phyloP scores from a whole-genome alignment of 2,329 filamentous ascomycete genomes.

The Lanzia echinophila region DNA sequence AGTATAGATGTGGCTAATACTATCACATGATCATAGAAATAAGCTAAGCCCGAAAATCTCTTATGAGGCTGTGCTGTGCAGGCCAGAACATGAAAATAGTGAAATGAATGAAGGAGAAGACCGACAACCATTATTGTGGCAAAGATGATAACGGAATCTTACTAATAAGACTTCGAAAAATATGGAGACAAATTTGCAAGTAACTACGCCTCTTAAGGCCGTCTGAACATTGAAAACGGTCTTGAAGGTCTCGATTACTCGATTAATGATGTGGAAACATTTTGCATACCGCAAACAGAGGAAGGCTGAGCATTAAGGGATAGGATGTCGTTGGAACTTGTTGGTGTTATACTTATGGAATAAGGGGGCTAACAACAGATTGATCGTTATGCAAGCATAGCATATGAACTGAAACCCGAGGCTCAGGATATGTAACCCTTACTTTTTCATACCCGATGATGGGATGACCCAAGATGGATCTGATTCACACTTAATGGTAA shows the following conservation, averaged over 20 bases:
- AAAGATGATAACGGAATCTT: background rate
- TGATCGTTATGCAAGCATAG: background rate
- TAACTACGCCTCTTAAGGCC: conserved; percentile 6
- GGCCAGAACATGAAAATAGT: background rate
- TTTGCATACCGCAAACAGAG: conserved; percentile 1
- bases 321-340: background rate
- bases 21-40: background rate
- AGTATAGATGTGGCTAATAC: too few relatives aligned
- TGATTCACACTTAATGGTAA: background rate
- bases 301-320: conserved; percentile 4
- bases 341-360: background rate
- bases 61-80: background rate
- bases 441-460: background rate
- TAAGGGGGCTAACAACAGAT: background rate
- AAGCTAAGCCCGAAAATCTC: background rate
- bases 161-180: background rate
- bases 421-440: background rate
- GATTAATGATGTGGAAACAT: background rate
- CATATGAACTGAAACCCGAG: background rate
- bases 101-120: background rate
- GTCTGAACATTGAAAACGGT: conserved; percentile 2
- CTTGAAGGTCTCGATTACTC: background rate
- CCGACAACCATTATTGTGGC: background rate
- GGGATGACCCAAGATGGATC: background rate
- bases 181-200: background rate